phyloP scores from a whole-genome alignment of 2,329 filamentous ascomycete species.

The Keithomyces neogunnii region DNA sequence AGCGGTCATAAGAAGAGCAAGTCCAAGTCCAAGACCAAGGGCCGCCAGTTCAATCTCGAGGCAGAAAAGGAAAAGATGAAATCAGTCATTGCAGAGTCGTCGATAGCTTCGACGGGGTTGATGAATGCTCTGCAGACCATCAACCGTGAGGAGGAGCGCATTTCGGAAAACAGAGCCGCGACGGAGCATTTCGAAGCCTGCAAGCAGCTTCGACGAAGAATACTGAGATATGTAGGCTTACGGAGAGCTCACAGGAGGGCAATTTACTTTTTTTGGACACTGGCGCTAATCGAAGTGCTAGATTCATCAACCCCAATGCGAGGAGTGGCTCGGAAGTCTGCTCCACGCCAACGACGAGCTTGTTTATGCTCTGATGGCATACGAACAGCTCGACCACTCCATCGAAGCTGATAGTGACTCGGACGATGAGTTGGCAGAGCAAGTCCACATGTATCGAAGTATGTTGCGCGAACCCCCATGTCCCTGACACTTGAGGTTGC shows the following conservation, averaged over 20 bases:
- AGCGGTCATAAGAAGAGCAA: constrained; percentile 40
- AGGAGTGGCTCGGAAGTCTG: constrained; percentile 84
- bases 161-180: constrained; percentile 74
- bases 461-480: constrained; percentile 14
- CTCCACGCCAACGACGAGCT: constrained; percentile 94
- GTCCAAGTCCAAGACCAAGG: constrained; percentile 28
- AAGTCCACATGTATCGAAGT: constrained; percentile 58
- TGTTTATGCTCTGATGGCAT: constrained; percentile 87
- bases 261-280: no score
- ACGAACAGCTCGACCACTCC: constrained; percentile 84
- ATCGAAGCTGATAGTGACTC: constrained; percentile 69
- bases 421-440: constrained; percentile 58
- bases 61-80: constrained; percentile 84
- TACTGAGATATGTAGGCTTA: constrained; percentile 63
- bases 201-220: constrained; percentile 75
- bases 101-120: constrained; percentile 84
- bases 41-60: constrained; percentile 70
- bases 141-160: constrained; percentile 79
- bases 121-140: constrained; percentile 81
- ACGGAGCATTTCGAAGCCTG: constrained; percentile 75
- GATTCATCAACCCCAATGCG: constrained; percentile 85
- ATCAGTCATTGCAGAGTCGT: constrained; percentile 78
- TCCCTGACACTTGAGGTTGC: no score
- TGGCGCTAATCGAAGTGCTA: constrained; percentile 16
- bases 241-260: no score